phyloP scores from a whole-genome alignment of 257 asterid species.

The Echites panduratus region DNA sequence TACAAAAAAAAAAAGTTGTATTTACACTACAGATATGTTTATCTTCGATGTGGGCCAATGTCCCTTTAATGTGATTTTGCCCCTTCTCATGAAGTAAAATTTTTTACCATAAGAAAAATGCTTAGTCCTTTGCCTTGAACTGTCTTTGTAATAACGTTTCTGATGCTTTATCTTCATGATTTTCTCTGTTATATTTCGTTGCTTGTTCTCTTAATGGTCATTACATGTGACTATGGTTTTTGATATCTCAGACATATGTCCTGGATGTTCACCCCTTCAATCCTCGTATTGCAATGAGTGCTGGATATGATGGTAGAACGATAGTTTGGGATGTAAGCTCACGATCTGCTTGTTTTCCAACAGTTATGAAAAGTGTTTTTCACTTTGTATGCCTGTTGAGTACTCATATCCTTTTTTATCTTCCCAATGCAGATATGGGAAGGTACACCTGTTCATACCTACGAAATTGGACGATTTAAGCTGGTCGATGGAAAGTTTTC shows the following conservation, averaged over 20 bases:
- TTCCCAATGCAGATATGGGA: conserved; percentile 74
- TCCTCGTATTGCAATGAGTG: conserved; percentile 99
- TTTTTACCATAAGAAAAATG: not conserved
- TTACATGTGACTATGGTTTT: conserved; percentile 1
- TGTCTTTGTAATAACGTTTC: not conserved
- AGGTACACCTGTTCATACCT: conserved; percentile 79
- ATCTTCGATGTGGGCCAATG: too few species aligned
- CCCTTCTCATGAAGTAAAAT: not conserved
- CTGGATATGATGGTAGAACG: conserved; percentile 98
- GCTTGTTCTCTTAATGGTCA: not conserved
- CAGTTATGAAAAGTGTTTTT: conserved; percentile 13
- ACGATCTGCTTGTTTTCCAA: conserved; percentile 6
- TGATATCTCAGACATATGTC: conserved; percentile 63
- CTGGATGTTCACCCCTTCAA: conserved; percentile 97
- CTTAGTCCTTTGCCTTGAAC: not conserved
- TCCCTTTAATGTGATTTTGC: too few species aligned
- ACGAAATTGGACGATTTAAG: conserved; percentile 74
- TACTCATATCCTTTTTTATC: conserved; percentile 11
- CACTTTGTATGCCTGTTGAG: conserved; percentile 13
- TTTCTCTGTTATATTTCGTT: not conserved
- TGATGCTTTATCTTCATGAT: not conserved
- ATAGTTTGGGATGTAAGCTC: conserved; percentile 97
- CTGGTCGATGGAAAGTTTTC: conserved; percentile 97
- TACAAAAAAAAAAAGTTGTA: too few species aligned
- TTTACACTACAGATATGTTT: too few species aligned